Conservation (phyloP, 139 green algal genomes). For the Pleodorina starrii region DNA sequence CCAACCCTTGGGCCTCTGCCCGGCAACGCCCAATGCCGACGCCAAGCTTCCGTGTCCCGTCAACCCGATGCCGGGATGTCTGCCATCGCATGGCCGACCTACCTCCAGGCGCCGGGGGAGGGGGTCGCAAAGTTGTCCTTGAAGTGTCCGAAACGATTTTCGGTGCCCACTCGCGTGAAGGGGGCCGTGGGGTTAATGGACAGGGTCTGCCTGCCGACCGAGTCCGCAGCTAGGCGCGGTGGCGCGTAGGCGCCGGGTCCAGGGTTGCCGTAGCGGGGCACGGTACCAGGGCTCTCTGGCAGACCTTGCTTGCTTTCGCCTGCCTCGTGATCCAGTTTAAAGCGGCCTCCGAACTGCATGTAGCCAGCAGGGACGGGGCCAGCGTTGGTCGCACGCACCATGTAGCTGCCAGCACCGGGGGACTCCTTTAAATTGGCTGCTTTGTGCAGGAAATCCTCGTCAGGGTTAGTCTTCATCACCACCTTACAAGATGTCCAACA, state of each 20-base stretch:
- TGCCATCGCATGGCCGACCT: too few species aligned
- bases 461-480: too few species aligned
- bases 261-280: constrained; percentile 41
- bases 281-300: neutral
- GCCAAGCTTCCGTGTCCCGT: too few species aligned
- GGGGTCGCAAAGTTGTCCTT: constrained; percentile 53
- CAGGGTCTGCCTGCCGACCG: constrained; percentile 37
- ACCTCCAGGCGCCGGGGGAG: constrained; percentile 24
- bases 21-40: too few species aligned
- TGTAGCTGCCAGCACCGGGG: too few species aligned
- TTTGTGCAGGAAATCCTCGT: too few species aligned
- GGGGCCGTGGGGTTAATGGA: constrained; percentile 47
- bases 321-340: constrained; percentile 26
- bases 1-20: too few species aligned
- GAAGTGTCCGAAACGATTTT: constrained; percentile 46
- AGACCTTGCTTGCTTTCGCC: constrained; percentile 24
- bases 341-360: constrained; percentile 35
- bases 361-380: too few species aligned
- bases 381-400: too few species aligned
- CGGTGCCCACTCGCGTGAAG: constrained; percentile 34
- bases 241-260: constrained; percentile 20
- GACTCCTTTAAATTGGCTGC: too few species aligned
- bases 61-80: too few species aligned
- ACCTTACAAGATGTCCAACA: too few species aligned
- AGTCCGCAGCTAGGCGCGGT: neutral